phyloP scores from a whole-genome alignment of 371 early-diverging fungal species.

The Saksenaea vasiformis region DNA sequence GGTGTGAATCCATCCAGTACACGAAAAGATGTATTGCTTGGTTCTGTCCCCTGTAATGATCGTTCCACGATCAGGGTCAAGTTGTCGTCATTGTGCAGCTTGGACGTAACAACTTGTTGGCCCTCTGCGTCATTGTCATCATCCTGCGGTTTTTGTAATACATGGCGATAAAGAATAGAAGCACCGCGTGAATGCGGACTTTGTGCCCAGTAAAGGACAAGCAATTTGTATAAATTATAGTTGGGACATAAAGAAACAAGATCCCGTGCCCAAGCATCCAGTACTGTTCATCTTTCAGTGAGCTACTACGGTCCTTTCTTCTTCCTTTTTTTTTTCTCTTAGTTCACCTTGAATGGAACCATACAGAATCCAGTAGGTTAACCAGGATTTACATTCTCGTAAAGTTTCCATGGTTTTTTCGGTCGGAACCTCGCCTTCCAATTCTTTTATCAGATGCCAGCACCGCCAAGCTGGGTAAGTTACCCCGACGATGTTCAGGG shows the following conservation, averaged over 20 bases:
- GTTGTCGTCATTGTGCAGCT: constrained; percentile 7
- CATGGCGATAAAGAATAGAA: constrained; percentile 33
- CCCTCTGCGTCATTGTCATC: constrained; percentile 8
- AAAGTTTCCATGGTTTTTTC: constrained; percentile 8
- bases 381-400: constrained; percentile 44
- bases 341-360: constrained; percentile 48
- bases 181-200: constrained; percentile 54
- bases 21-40: constrained; percentile 9
- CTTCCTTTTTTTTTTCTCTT: not conserved
- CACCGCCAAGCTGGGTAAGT: constrained; percentile 45
- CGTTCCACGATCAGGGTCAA: constrained; percentile 8
- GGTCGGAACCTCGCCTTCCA: not conserved
- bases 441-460: constrained; percentile 28
- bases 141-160: constrained; percentile 35
- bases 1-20: constrained; percentile 33
- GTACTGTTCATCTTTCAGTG: constrained; percentile 36
- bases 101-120: not conserved
- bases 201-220: constrained; percentile 56
- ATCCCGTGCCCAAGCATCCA: constrained; percentile 46
- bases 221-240: constrained; percentile 48
- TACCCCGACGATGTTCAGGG: constrained; percentile 40
- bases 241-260: constrained; percentile 33
- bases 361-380: constrained; percentile 57
- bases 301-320: not conserved
- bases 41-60: not conserved